Conservation (phyloP, 257 asterid species). For the Fraxinus excelsior region DNA sequence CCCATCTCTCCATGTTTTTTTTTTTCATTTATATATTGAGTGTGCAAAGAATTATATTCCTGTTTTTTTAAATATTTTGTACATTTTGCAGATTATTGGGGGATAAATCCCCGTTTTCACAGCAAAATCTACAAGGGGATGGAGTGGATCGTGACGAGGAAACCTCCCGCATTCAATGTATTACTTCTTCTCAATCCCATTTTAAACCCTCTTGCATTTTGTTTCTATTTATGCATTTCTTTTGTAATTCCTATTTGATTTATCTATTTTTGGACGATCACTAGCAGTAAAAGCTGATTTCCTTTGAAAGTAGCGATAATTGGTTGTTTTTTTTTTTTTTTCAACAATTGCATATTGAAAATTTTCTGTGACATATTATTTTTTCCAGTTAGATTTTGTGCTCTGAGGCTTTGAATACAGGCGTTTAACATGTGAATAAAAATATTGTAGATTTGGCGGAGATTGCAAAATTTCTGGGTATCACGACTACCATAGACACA, state of each 20-base stretch:
- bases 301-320: not conserved
- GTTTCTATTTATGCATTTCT: not conserved
- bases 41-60: not conserved
- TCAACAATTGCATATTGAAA: no score
- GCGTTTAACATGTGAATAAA: not conserved
- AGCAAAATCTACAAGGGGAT: conserved; percentile 92
- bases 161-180: conserved; percentile 96
- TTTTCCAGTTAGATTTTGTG: not conserved
- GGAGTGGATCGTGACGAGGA: conserved; percentile 94
- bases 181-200: conserved; percentile 9
- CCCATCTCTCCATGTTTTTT: conserved; percentile 2
- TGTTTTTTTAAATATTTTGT: not conserved
- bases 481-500: conserved; percentile 80
- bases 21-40: not conserved
- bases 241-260: conserved; percentile 5
- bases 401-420: conserved; percentile 4
- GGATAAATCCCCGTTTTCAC: conserved; percentile 93
- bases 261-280: not conserved
- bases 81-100: conserved; percentile 70
- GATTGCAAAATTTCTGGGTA: conserved; percentile 94
- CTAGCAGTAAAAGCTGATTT: not conserved
- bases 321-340: no score
- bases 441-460: conserved; percentile 84
- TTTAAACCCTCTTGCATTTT: not conserved
- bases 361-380: not conserved